Base-by-base conservation (phyloP, 176 grass and related monocot species). In the Musa troglodytarum region DNA sequence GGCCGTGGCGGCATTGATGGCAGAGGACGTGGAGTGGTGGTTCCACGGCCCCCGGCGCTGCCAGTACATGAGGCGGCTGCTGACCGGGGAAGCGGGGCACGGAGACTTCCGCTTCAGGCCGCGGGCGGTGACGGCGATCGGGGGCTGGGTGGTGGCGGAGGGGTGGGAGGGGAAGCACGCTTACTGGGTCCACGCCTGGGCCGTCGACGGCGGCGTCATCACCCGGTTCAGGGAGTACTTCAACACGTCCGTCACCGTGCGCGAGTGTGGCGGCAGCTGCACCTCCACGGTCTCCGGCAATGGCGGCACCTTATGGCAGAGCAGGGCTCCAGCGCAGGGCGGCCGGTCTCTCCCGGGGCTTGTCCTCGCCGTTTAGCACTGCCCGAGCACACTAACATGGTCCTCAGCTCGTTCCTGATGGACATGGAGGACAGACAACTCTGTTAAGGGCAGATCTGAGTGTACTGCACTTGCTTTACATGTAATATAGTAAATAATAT, bases 131-230 rank as follows among this genome's bases (percentile, higher is more conserved):
- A 65, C 55, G 51, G 62, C 58, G 4, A 67, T 82, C 10, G 74
- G 76, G 10, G 54, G 43, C 49, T 88, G 86, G 81, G 82, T 84
- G 49, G 66, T 84, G 68, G 85, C 77, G 8, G 85, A 87, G 73
- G 85, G 77, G 15, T 81, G 72, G 76, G 78, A 77, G 1, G 81
- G 77, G 1, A 74, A 84, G 43, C 81, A 84, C 2, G 77, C 68
- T 53, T 89, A 89, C 50, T 86, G 80, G 83, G 87, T 89, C 52
- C 80, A 89, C 15, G 86, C 82, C 0, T 85, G 86, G 86, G 79
- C 70, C 28, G 24, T 88, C 63, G 75, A 85, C 20, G 80, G 49
- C 6, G 83, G 76, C 11, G 21, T 84, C 34, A 74, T 84, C 73
- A 84, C 66, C 13, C 75, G 50, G 21, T 77, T 89, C n/a, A 52